Base-by-base conservation (phyloP, 345 rosid genomes). In the Heritiera littoralis region DNA sequence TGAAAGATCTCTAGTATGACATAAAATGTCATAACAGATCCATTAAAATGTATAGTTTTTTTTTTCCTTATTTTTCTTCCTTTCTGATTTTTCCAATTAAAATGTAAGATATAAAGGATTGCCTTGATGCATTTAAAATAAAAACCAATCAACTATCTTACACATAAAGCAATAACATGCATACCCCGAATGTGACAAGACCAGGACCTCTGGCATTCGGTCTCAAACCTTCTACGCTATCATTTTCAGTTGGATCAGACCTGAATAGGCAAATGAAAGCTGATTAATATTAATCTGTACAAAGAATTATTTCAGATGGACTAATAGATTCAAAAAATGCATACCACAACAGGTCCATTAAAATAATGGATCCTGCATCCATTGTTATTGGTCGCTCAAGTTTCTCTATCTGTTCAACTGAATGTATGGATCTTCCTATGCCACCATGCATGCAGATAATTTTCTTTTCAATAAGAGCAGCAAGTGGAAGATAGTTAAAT, bases 201-300 rank as follows among this genome's bases (percentile, higher is more conserved):
- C 99, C 98, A 15, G 99, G 99, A 78, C 99, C 99, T 88, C 98
- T 96, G 23, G 99, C 98, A 83, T 96, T 96, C 74, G 99, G 99
- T 89, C 99, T 90, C 89, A 96, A 88, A 75, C 99, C 99, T 87
- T 92, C 99, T 20, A 96, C 70, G 79, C 97, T 92, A 83, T 96
- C 99, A 63, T 92, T 96, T 86, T 96, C 99, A 14, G 99, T 96
- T 41, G 99, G 99, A 87, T 96, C 99, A 46, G 99, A 94, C 99
- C 99, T 96, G 93, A 59, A 80, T 15, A 72, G 74, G 58, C 43
- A 80, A 52, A 69, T 63, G 49, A 5, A 71, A 43, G 51, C 55
- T 1, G 68, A 60, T n/a, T n/a, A n/a, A n/a, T 54, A 58, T 32
- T 49, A 78, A 28, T 2, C n/a, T 0, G 49, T 7, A 41, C 5